A percentile compares a stretch with the other conserved stretches of the same genome.
phyloP scores from a whole-genome alignment of 371 early-diverging fungal species.

The Massospora cicadina region DNA sequence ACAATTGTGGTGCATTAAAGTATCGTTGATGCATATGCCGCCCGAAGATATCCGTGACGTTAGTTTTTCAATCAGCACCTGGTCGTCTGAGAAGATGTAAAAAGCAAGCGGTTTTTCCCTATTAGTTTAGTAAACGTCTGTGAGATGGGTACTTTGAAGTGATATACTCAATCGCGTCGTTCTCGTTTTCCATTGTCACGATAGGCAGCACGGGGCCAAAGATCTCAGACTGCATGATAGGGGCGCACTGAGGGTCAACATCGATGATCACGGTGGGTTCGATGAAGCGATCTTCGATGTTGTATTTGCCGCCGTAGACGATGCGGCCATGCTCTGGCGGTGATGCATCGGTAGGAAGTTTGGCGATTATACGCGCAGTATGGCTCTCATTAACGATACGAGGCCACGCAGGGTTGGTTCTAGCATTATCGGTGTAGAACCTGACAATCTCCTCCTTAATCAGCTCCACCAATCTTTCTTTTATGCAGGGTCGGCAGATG shows the following conservation, averaged over 20 bases:
- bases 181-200: slow-evolving; percentile 38
- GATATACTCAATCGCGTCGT: slow-evolving; percentile 53
- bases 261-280: slow-evolving; percentile 43
- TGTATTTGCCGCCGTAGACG: slow-evolving; percentile 31
- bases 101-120: slow-evolving; percentile 46
- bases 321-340: slow-evolving; percentile 25
- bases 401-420: slow-evolving; percentile 29
- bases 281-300: slow-evolving; percentile 36
- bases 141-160: slow-evolving; percentile 15
- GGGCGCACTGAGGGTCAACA: slow-evolving; percentile 25
- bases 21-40: slow-evolving; percentile 61
- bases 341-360: slow-evolving; percentile 27
- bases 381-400: slow-evolving; percentile 60
- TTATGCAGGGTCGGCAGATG: slow-evolving; percentile 23
- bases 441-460: slow-evolving; percentile 30
- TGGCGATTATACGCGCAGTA: slow-evolving; percentile 35
- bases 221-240: slow-evolving; percentile 53
- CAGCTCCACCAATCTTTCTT: slow-evolving; percentile 23
- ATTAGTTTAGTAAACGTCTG: slow-evolving; percentile 17
- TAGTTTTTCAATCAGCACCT: slow-evolving; percentile 6
- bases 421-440: slow-evolving; percentile 32
- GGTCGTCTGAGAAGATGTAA: slow-evolving; percentile 31
- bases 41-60: slow-evolving; percentile 36
- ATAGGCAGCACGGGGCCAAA: slow-evolving; percentile 83
- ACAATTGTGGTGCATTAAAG: slow-evolving; percentile 17